These are phyloP conservation scores for Corylus americana DNA, from an alignment of 306 rosid species.

Conservation along the genomic window DNA sequence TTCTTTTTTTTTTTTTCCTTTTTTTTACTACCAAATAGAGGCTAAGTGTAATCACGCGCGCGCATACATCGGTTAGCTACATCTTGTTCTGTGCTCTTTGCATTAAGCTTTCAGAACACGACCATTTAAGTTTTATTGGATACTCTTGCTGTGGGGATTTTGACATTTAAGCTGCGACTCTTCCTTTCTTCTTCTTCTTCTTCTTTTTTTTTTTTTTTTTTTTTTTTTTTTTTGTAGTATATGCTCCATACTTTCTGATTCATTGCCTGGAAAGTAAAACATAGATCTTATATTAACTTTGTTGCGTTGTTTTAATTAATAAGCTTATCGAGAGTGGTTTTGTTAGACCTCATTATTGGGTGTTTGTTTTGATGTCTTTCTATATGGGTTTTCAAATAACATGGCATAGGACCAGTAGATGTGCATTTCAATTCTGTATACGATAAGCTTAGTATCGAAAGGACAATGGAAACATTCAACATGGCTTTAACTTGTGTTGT, in stretches of 20 bases:
- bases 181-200: not conserved
- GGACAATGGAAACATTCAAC: not conserved
- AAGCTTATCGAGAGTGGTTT: not conserved
- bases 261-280: conserved; percentile 1
- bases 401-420: not conserved
- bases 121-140: not conserved
- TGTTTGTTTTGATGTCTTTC: not conserved
- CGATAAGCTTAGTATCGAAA: not conserved
- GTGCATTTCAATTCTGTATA: not conserved
- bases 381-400: not conserved
- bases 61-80: not conserved
- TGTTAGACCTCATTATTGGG: not conserved
- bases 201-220: no score
- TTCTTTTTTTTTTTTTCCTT: not conserved
- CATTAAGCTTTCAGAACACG: not conserved
- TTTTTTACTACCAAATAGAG: not conserved
- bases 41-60: not conserved
- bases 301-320: not conserved
- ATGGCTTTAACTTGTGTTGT: not conserved
- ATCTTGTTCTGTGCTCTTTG: not conserved
- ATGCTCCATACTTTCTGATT: not conserved
- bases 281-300: not conserved
- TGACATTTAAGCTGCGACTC: not conserved
- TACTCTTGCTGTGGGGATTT: not conserved
- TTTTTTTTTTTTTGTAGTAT: no score